Conservation (phyloP, 768 basidiomycete species). For the Russula sp. region DNA sequence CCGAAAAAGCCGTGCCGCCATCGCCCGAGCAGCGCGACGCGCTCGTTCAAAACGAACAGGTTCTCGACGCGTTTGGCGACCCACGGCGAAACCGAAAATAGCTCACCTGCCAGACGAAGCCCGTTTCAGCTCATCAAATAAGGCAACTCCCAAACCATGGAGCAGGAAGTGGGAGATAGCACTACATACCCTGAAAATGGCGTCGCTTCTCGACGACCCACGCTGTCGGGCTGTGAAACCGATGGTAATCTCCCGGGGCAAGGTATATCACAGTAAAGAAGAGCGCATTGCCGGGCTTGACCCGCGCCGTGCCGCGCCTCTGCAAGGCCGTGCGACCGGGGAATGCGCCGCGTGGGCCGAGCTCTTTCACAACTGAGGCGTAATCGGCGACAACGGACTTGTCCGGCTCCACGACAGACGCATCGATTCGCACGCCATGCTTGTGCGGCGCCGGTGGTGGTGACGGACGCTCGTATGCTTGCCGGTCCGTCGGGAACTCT, state of each 20-base stretch:
- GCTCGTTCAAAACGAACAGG: slow-evolving; percentile 96
- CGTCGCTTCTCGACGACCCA: slow-evolving; percentile 97
- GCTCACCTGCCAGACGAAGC: slow-evolving; percentile 51
- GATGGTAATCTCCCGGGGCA: slow-evolving; percentile 96
- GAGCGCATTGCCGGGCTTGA: slow-evolving; percentile 73
- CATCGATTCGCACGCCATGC: slow-evolving; percentile 65
- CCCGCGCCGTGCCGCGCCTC: slow-evolving; percentile 30
- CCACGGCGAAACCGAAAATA: slow-evolving; percentile 95
- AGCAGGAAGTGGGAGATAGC: neutral
- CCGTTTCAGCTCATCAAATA: neutral
- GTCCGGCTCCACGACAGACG: slow-evolving; percentile 60
- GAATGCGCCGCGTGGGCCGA: slow-evolving; percentile 50
- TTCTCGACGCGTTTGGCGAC: slow-evolving; percentile 89
- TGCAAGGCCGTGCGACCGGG: slow-evolving; percentile 37
- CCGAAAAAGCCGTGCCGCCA: slow-evolving; percentile 96
- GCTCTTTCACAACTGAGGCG: slow-evolving; percentile 62
- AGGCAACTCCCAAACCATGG: neutral
- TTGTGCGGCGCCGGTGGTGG: slow-evolving; percentile 38
- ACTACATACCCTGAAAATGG: slow-evolving; percentile 80
- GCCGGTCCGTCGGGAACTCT: slow-evolving; percentile 19
- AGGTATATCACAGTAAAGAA: slow-evolving; percentile 96
- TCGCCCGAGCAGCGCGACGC: slow-evolving; percentile 88
- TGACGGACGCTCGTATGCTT: slow-evolving; percentile 22
- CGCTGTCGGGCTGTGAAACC: slow-evolving; percentile 91
- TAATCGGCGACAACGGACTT: slow-evolving; percentile 53